phyloP scores from a whole-genome alignment of 176 grass and related monocot genomes.

The Cenchrus purpureus region DNA sequence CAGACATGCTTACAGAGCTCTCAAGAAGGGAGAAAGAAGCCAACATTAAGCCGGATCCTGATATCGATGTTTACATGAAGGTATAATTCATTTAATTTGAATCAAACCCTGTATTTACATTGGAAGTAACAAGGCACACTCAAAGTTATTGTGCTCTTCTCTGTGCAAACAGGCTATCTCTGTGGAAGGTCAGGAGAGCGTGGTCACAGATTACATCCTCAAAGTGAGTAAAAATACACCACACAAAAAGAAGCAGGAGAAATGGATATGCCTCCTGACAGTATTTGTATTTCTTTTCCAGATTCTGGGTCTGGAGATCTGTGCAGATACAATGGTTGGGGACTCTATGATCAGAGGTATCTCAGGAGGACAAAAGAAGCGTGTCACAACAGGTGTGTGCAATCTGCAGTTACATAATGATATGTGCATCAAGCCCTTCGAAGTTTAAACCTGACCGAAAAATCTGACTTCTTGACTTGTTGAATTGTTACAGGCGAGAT shows the following conservation, averaged over 20 bases:
- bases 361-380: conserved; percentile 96
- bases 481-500: conserved; percentile 74
- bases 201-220: conserved; percentile 93
- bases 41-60: conserved; percentile 84
- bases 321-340: conserved; percentile 96
- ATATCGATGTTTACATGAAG: conserved; percentile 98
- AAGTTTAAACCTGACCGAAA: background rate
- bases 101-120: background rate
- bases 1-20: conserved; percentile 92
- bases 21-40: conserved; percentile 96
- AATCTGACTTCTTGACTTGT: conserved; percentile 27
- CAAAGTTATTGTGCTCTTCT: conserved; percentile 17
- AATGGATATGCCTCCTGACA: conserved; percentile 8
- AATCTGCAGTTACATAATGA: conserved; percentile 25
- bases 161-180: conserved; percentile 71
- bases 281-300: conserved; percentile 24
- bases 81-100: conserved; percentile 33
- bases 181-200: conserved; percentile 90
- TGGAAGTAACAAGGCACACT: conserved; percentile 10
- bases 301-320: conserved; percentile 92
- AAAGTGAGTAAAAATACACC: conserved; percentile 61
- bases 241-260: background rate
- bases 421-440: conserved; percentile 8
- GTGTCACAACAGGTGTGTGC: conserved; percentile 81
- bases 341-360: conserved; percentile 93